phyloP scores from a whole-genome alignment of 2,329 filamentous ascomycete genomes.

The Phyllosticta citriasiana region DNA sequence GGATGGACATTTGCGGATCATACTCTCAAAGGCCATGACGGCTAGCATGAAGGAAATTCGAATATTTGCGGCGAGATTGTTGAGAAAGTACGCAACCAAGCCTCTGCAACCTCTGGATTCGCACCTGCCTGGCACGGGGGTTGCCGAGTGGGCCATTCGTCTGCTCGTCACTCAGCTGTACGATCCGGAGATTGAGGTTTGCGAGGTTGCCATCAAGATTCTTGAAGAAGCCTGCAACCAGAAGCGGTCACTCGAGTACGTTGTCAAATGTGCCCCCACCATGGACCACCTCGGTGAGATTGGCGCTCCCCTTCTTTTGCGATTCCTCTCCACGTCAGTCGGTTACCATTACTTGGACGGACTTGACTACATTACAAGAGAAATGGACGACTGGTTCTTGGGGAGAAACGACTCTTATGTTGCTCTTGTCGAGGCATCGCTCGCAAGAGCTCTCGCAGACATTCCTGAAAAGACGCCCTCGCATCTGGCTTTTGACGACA shows the following conservation, averaged over 20 bases:
- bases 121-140: slow-evolving; percentile 39
- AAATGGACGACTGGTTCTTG: slow-evolving; percentile 99
- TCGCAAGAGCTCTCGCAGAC: slow-evolving; percentile 71
- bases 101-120: slow-evolving; percentile 34
- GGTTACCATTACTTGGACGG: slow-evolving; percentile 97
- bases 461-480: slow-evolving; percentile 46
- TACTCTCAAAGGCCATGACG: slow-evolving; percentile 88
- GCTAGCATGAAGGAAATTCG: slow-evolving; percentile 84
- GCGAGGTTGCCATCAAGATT: slow-evolving; percentile 92
- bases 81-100: slow-evolving; percentile 74
- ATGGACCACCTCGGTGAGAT: slow-evolving; percentile 95
- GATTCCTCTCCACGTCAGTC: slow-evolving; percentile 90
- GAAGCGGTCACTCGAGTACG: slow-evolving; percentile 82
- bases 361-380: slow-evolving; percentile 95
- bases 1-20: slow-evolving; percentile 75
- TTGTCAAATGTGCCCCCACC: slow-evolving; percentile 89
- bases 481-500: slow-evolving; percentile 31
- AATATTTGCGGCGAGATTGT: slow-evolving; percentile 76
- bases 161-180: slow-evolving; percentile 97
- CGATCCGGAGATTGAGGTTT: slow-evolving; percentile 93
- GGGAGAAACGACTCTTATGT: slow-evolving; percentile 97
- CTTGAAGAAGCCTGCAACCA: slow-evolving; percentile 95
- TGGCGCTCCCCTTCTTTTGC: slow-evolving; percentile 79
- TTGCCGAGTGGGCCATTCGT: slow-evolving; percentile 92
- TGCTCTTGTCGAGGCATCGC: slow-evolving; percentile 83